These are phyloP conservation scores for Venturia aucupariae DNA, from an alignment of 2,329 filamentous ascomycete genomes.

Conservation along the genomic window DNA sequence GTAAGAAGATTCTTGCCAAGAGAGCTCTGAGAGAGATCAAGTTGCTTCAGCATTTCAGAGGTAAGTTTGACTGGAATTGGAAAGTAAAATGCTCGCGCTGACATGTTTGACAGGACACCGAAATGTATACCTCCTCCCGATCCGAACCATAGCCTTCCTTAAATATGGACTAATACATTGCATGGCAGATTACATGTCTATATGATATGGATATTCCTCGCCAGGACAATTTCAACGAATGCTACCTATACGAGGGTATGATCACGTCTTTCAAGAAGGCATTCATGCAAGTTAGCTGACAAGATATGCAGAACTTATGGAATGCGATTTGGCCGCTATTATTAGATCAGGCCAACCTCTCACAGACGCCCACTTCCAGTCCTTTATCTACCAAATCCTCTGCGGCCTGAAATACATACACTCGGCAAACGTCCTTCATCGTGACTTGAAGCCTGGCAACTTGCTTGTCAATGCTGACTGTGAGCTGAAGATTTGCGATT, in stretches of 20 bases:
- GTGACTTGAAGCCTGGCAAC: conserved; percentile 95
- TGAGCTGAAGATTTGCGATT: conserved; percentile 98
- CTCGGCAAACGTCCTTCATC: conserved; percentile 93
- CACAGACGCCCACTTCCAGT: conserved; percentile 98
- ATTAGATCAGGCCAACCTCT: conserved; percentile 94
- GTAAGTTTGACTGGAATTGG: conserved; percentile 19
- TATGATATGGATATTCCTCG: conserved; percentile 99
- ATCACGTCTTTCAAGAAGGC: background rate
- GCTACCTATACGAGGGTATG: conserved; percentile 91
- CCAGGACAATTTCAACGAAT: conserved; percentile 97
- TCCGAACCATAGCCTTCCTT: background rate
- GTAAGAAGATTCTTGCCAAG: conserved; percentile 99
- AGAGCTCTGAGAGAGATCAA: conserved; percentile 97
- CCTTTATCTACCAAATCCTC: conserved; percentile 99
- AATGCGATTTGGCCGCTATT: conserved; percentile 95
- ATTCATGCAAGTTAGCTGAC: background rate
- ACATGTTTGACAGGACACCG: conserved; percentile 31
- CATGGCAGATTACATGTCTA: conserved; percentile 79
- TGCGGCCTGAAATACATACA: conserved; percentile 99
- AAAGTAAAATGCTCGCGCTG: background rate
- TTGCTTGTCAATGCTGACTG: conserved; percentile 97
- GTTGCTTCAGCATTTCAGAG: conserved; percentile 91
- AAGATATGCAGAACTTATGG: conserved; percentile 73
- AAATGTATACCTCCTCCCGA: conserved; percentile 29
- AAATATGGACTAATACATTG: background rate